These are phyloP conservation scores for Fragaria iinumae DNA, from an alignment of 306 rosid species.

Conservation along the genomic window DNA sequence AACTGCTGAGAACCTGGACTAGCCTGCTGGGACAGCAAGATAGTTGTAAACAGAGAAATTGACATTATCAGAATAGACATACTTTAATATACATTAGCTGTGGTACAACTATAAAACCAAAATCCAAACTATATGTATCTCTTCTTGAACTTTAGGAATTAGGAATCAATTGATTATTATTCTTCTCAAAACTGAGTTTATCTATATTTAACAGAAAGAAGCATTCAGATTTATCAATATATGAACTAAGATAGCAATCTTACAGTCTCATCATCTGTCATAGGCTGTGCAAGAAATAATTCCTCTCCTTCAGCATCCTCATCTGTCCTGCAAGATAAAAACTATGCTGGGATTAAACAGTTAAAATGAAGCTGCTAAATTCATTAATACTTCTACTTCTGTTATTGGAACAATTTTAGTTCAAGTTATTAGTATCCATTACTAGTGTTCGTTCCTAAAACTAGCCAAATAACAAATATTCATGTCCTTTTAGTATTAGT, in stretches of 20 bases:
- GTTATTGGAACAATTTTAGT: not conserved
- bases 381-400: not conserved
- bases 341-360: constrained; percentile 15
- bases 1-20: constrained; percentile 38
- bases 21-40: constrained; percentile 38
- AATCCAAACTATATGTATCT: not conserved
- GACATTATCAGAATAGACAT: not conserved
- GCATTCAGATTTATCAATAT: not conserved
- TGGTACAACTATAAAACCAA: not conserved
- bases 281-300: constrained; percentile 46
- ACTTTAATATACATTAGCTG: not conserved
- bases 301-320: constrained; percentile 70
- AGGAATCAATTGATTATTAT: not conserved
- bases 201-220: not conserved
- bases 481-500: not conserved
- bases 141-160: not conserved
- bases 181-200: not conserved
- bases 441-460: not conserved
- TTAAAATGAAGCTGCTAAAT: not conserved
- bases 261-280: constrained; percentile 41
- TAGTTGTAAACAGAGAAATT: constrained; percentile 15
- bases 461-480: not conserved
- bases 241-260: constrained; percentile 31
- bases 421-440: not conserved
- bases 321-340: constrained; percentile 57